Conservation (phyloP, 371 early-diverging fungal species). For the Mucor plumbeus region DNA sequence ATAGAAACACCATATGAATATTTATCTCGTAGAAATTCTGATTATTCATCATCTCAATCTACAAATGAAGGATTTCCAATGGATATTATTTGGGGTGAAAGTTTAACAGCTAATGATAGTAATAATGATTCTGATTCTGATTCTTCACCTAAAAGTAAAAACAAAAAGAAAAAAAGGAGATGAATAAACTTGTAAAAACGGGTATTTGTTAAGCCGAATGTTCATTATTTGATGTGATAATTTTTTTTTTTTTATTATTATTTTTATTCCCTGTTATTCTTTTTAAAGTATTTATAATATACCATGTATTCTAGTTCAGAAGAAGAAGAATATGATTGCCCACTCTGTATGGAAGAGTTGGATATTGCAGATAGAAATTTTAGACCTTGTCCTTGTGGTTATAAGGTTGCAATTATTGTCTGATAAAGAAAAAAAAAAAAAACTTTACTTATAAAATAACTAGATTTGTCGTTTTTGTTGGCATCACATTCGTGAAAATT, state of each 20-base stretch:
- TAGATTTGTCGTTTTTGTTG: slow-evolving; percentile 34
- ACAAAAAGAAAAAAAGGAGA: slow-evolving; percentile 37
- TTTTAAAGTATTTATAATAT: slow-evolving; percentile 8
- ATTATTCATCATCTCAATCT: slow-evolving; percentile 32
- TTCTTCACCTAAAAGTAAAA: slow-evolving; percentile 6
- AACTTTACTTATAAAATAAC: neutral
- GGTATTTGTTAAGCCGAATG: neutral
- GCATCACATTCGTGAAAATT: slow-evolving; percentile 63
- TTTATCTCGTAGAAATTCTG: slow-evolving; percentile 37
- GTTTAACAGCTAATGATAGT: slow-evolving; percentile 11
- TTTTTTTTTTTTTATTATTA: neutral
- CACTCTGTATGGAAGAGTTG: slow-evolving; percentile 97
- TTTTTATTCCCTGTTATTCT: neutral
- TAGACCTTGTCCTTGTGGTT: slow-evolving; percentile 96
- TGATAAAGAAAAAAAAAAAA: slow-evolving; percentile 11
- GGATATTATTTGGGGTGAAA: slow-evolving; percentile 38
- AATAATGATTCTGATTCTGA: neutral
- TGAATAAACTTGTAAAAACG: neutral
- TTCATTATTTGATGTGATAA: neutral
- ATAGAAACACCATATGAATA: slow-evolving; percentile 34
- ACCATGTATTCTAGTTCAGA: slow-evolving; percentile 1
- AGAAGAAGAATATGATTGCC: slow-evolving; percentile 91
- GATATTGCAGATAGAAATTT: slow-evolving; percentile 94
- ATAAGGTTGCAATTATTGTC: slow-evolving; percentile 70
- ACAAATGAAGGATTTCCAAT: slow-evolving; percentile 27